Percentiles rank a stretch among this genome's conserved stretches.
Evolutionary conservation across 768 basidiomycete genomes (phyloP).

Genomic region (Boletus rex-veris): DNA sequence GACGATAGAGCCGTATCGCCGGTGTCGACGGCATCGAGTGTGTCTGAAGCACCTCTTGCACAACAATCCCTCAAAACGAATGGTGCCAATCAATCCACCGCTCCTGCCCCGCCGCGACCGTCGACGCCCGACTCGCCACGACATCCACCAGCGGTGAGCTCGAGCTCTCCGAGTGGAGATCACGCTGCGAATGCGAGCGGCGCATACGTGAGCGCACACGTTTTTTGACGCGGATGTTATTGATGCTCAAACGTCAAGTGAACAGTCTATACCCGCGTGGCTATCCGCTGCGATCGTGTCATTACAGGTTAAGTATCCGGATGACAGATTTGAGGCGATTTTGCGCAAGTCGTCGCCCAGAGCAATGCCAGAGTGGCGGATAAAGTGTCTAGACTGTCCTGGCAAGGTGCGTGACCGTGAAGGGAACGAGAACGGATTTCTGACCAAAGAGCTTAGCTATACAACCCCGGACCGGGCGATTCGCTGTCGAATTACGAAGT

Average conservation of each 20-base stretch:
- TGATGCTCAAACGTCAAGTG: constrained; percentile 33
- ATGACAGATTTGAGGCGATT: constrained; percentile 81
- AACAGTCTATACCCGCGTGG: constrained; percentile 60
- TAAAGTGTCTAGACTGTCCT: constrained; percentile 90
- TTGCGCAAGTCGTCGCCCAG: constrained; percentile 53
- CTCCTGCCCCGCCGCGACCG: constrained; percentile 19
- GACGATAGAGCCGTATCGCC: constrained; percentile 63
- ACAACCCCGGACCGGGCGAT: constrained; percentile 86
- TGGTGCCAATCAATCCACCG: constrained; percentile 35
- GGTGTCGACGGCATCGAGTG: constrained; percentile 69
- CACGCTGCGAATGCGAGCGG: constrained; percentile 11
- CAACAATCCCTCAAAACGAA: constrained; percentile 57
- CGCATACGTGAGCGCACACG: constrained; percentile 24
- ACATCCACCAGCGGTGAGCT: constrained; percentile 2
- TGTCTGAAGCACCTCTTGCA: constrained; percentile 71
- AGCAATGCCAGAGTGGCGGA: constrained; percentile 77
- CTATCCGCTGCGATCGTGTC: constrained; percentile 59
- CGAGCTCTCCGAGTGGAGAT: constrained; percentile 21
- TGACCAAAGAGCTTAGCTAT: constrained; percentile 48
- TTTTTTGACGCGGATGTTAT: constrained; percentile 26
- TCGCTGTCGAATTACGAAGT: constrained; percentile 89
- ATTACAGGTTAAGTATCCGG: constrained; percentile 69
- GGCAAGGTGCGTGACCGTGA: constrained; percentile 60
- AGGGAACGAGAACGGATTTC: background rate
- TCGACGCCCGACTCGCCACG: constrained; percentile 27